A percentile compares a stretch with the other conserved stretches of the same genome.
Conservation (phyloP, 2,329 filamentous ascomycete genomes). For the Teratosphaeria nubilosa region DNA sequence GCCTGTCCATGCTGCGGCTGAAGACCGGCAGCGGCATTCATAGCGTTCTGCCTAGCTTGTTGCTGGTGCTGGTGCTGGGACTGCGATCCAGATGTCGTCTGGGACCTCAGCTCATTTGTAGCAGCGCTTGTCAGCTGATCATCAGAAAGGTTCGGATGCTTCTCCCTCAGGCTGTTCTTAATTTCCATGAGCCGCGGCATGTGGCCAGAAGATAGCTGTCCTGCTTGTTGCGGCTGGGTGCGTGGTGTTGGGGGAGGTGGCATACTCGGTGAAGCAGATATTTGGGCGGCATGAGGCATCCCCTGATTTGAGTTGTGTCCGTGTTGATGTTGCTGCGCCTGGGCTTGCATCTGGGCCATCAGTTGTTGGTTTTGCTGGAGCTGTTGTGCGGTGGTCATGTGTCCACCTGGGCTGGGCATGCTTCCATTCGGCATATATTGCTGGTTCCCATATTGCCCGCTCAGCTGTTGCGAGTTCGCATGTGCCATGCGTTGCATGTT, state of each 20-base stretch:
- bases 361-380: constrained; percentile 23
- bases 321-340: constrained; percentile 5
- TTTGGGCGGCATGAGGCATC: constrained; percentile 12
- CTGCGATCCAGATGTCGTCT: constrained; percentile 12
- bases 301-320: constrained; percentile 12
- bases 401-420: constrained; percentile 19
- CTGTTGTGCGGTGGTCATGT: constrained; percentile 25
- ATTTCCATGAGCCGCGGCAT: constrained; percentile 46
- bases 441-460: constrained; percentile 17
- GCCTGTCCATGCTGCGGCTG: constrained; percentile 6
- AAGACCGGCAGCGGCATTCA: constrained; percentile 29
- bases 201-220: constrained; percentile 43
- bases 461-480: constrained; percentile 15
- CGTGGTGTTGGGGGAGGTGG: constrained; percentile 27
- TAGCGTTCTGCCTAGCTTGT: constrained; percentile 27
- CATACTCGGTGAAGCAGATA: constrained; percentile 27
- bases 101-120: constrained; percentile 39
- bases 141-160: constrained; percentile 41
- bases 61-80: constrained; percentile 16
- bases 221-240: constrained; percentile 28
- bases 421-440: constrained; percentile 20
- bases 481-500: constrained; percentile 17
- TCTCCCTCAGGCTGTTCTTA: constrained; percentile 41
- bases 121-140: constrained; percentile 47
- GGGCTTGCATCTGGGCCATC: constrained; percentile 18